These are phyloP conservation scores for Massariosphaeria phaeospora DNA, from an alignment of 495 filamentous ascomycete species.

Conservation along the genomic window DNA sequence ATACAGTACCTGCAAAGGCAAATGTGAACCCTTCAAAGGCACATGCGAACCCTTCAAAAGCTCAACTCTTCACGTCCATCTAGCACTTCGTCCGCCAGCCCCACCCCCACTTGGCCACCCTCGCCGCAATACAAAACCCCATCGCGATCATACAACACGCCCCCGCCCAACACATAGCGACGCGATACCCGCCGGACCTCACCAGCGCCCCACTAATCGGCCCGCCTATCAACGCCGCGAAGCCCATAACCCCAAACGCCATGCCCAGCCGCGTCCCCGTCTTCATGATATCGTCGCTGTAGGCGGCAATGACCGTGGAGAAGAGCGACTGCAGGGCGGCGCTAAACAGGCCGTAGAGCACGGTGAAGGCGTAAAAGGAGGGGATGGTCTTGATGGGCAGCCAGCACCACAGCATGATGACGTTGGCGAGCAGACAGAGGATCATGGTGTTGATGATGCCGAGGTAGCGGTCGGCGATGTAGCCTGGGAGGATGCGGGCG, in stretches of 20 bases:
- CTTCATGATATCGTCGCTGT: constrained; percentile 61
- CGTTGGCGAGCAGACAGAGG: constrained; percentile 41
- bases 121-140: constrained; percentile 4
- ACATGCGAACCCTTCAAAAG: too few relatives aligned
- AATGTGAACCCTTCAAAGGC: too few relatives aligned
- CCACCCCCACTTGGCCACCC: constrained; percentile 16
- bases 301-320: constrained; percentile 54
- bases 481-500: constrained; percentile 60
- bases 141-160: constrained; percentile 1
- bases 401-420: constrained; percentile 46
- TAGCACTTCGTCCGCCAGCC: constrained; percentile 8
- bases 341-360: constrained; percentile 56
- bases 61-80: too few relatives aligned
- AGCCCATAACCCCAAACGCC: constrained; percentile 65
- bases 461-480: constrained; percentile 57
- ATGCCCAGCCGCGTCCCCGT: constrained; percentile 76
- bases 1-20: too few relatives aligned
- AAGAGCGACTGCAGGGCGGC: constrained; percentile 66
- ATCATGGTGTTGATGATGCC: constrained; percentile 61
- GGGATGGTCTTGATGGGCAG: constrained; percentile 6
- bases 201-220: constrained; percentile 67
- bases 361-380: constrained; percentile 55
- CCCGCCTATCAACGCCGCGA: constrained; percentile 67
- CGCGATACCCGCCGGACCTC: constrained; percentile 6
- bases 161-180: constrained; percentile 12